These are phyloP conservation scores for Globisporangium lucens DNA, from an alignment of 352 stramenopile species.

Conservation along the genomic window DNA sequence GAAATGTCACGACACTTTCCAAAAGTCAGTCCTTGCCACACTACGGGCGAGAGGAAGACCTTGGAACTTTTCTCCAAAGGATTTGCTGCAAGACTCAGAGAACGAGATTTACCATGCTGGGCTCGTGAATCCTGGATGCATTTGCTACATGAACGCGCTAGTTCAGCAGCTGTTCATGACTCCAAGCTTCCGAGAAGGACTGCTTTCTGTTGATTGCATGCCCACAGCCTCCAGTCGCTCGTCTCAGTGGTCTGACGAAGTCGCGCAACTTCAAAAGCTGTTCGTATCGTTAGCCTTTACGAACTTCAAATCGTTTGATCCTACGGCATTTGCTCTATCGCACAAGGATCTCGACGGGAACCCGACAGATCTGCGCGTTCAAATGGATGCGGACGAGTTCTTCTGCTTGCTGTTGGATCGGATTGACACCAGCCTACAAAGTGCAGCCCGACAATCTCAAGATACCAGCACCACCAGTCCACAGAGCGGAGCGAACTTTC, in stretches of 20 bases:
- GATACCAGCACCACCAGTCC: neutral
- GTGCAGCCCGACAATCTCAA: neutral
- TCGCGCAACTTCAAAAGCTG: slow-evolving; percentile 61
- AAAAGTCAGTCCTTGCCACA: slow-evolving; percentile 22
- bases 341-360: slow-evolving; percentile 73
- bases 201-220: slow-evolving; percentile 38
- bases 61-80: slow-evolving; percentile 53
- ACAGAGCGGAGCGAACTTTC: neutral
- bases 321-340: slow-evolving; percentile 60
- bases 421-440: slow-evolving; percentile 40
- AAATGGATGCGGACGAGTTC: slow-evolving; percentile 86
- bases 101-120: slow-evolving; percentile 56
- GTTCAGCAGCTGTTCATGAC: slow-evolving; percentile 95
- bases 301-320: slow-evolving; percentile 47
- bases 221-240: neutral
- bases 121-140: slow-evolving; percentile 97
- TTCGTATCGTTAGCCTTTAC: slow-evolving; percentile 60
- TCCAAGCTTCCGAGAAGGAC: slow-evolving; percentile 48
- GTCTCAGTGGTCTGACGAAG: slow-evolving; percentile 43
- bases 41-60: slow-evolving; percentile 39
- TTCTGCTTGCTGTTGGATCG: slow-evolving; percentile 77
- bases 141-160: slow-evolving; percentile 99
- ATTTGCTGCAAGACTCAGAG: slow-evolving; percentile 35
- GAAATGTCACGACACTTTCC: slow-evolving; percentile 19
- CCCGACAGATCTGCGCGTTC: slow-evolving; percentile 62